Evolutionary conservation across 2,329 filamentous ascomycete species (phyloP).

Genomic region (Meredithiella fracta): DNA sequence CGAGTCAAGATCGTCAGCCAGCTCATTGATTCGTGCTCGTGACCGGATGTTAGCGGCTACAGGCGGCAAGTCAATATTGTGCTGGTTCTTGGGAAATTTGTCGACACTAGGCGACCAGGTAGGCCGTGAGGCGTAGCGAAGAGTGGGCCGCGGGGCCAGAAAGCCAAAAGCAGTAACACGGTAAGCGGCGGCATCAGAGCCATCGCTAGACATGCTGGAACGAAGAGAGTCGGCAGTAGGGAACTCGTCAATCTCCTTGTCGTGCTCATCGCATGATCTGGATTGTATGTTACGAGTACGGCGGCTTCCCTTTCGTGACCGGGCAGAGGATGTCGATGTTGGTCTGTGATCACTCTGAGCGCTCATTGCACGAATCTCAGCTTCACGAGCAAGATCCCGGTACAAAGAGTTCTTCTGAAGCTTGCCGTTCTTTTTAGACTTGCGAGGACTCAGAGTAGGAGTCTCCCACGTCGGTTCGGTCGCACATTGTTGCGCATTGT

Average conservation of each 20-base stretch:
- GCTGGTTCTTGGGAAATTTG: slow-evolving; percentile 28
- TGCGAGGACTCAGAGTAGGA: slow-evolving; percentile 11
- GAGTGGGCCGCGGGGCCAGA: slow-evolving; percentile 67
- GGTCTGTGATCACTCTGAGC: slow-evolving; percentile 37
- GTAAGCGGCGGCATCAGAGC: slow-evolving; percentile 55
- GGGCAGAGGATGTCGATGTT: slow-evolving; percentile 44
- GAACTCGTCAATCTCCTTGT: slow-evolving; percentile 33
- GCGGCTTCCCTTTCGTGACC: slow-evolving; percentile 32
- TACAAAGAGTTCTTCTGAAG: slow-evolving; percentile 3
- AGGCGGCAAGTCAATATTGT: slow-evolving; percentile 32
- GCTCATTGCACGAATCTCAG: slow-evolving; percentile 76
- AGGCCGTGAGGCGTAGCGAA: slow-evolving; percentile 55
- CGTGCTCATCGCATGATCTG: slow-evolving; percentile 30
- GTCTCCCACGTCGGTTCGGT: slow-evolving; percentile 2
- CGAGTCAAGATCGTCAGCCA: slow-evolving; percentile 76
- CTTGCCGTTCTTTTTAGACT: slow-evolving; percentile 8
- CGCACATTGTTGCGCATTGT: background rate
- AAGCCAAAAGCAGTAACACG: slow-evolving; percentile 58
- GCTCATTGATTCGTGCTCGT: slow-evolving; percentile 46
- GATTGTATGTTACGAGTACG: slow-evolving; percentile 50
- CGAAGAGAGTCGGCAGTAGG: slow-evolving; percentile 59
- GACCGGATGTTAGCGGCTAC: slow-evolving; percentile 47
- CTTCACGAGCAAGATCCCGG: slow-evolving; percentile 56
- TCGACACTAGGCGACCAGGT: slow-evolving; percentile 34
- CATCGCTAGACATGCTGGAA: slow-evolving; percentile 59